These are phyloP conservation scores for Nicotiana knightiana DNA, from an alignment of 257 asterid species.

Conservation along the genomic window DNA sequence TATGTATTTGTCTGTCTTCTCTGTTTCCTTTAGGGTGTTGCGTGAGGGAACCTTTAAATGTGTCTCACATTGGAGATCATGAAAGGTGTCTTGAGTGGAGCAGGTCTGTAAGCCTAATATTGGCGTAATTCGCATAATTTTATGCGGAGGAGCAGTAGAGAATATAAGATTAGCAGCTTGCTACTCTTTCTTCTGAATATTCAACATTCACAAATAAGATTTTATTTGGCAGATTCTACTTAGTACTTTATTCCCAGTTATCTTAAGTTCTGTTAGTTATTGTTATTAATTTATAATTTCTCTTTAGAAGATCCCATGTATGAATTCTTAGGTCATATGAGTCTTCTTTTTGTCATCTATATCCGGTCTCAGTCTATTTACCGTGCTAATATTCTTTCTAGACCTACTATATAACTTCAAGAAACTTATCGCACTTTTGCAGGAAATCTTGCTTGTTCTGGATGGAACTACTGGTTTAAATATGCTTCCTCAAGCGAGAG, in stretches of 20 bases:
- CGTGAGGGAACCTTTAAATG: neutral
- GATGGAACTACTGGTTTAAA: constrained; percentile 96
- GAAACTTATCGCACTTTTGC: constrained; percentile 9
- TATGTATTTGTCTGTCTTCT: neutral
- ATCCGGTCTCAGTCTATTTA: neutral
- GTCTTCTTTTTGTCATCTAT: neutral
- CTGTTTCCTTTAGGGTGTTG: neutral
- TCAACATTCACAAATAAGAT: neutral
- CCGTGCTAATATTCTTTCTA: neutral
- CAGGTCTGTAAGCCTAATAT: neutral
- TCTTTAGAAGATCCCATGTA: neutral
- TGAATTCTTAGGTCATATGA: neutral
- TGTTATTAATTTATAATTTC: neutral
- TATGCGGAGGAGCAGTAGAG: neutral
- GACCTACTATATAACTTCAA: neutral
- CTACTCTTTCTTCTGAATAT: neutral
- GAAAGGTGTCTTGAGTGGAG: neutral
- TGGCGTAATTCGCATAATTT: neutral
- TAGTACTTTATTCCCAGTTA: neutral
- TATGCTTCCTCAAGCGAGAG: constrained; percentile 99
- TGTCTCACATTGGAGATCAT: neutral
- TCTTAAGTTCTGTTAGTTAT: neutral
- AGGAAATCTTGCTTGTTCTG: constrained; percentile 86
- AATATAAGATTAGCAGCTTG: neutral
- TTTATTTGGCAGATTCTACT: neutral